Percentiles rank a stretch among this genome's conserved stretches.
Conservation (phyloP, 306 rosid genomes). For the Sicyos edulis region DNA sequence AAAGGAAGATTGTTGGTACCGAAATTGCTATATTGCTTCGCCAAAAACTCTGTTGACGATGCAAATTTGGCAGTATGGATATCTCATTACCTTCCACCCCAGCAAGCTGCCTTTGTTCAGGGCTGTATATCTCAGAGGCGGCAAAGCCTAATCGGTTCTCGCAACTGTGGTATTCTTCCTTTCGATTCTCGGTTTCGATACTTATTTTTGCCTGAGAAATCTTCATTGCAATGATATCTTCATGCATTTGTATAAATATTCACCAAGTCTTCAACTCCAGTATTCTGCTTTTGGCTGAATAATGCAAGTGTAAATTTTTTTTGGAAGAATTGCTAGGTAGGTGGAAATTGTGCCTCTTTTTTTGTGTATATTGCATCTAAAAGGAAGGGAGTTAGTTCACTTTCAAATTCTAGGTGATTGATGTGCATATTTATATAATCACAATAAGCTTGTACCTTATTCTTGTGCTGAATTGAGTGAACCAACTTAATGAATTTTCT, state of each 20-base stretch:
- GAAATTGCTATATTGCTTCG: constrained; percentile 61
- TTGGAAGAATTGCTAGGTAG: constrained; percentile 3
- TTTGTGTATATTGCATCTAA: constrained; percentile 12
- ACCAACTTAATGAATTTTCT: neutral
- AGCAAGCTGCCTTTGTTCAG: constrained; percentile 57
- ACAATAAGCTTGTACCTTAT: constrained; percentile 15
- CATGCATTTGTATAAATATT: constrained; percentile 15
- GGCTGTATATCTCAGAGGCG: constrained; percentile 60
- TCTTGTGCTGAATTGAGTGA: neutral
- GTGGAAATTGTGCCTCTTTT: neutral
- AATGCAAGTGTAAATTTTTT: constrained; percentile 12
- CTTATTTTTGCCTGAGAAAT: constrained; percentile 43
- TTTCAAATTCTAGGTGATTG: constrained; percentile 8
- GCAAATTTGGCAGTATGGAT: constrained; percentile 64
- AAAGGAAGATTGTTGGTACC: constrained; percentile 64
- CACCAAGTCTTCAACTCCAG: neutral
- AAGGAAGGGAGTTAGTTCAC: neutral
- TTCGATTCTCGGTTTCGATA: constrained; percentile 65
- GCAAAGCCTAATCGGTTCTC: constrained; percentile 53
- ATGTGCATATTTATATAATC: constrained; percentile 15
- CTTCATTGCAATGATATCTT: constrained; percentile 16
- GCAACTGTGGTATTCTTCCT: constrained; percentile 65
- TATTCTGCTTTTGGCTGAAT: constrained; percentile 11
- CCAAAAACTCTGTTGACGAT: constrained; percentile 56
- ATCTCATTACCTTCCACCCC: constrained; percentile 58